Percentiles rank a stretch among this genome's conserved stretches.
phyloP scores from a whole-genome alignment of 768 basidiomycete species.

The Tulasnella sp. region DNA sequence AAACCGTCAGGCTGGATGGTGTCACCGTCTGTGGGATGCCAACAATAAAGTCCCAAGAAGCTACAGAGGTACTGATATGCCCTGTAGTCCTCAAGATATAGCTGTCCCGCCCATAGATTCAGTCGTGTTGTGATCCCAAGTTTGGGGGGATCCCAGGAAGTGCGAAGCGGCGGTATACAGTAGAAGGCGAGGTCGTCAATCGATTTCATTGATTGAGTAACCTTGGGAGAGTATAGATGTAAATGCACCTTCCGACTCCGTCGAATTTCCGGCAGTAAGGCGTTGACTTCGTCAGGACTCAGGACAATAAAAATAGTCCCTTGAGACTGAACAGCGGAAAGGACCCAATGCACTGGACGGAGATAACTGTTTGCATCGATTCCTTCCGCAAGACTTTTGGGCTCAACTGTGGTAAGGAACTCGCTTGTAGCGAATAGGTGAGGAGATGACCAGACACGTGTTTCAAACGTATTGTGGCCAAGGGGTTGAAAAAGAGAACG shows the following conservation, averaged over 20 bases:
- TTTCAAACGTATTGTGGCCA: conserved; percentile 19
- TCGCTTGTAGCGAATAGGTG: neutral
- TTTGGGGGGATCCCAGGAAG: no score
- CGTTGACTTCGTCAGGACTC: conserved; percentile 6
- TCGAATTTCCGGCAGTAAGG: conserved; percentile 8
- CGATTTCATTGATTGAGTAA: neutral
- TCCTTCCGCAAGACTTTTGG: neutral
- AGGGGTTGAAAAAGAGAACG: conserved; percentile 14
- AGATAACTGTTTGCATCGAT: neutral
- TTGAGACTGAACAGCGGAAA: neutral
- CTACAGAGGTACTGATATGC: no score
- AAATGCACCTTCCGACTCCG: neutral
- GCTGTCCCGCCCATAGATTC: no score
- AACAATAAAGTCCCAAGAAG: no score
- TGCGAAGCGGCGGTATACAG: neutral
- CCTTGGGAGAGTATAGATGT: conserved; percentile 6
- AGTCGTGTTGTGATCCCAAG: no score
- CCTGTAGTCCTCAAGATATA: no score
- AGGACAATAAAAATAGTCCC: neutral
- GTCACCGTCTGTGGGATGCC: no score
- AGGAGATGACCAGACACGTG: neutral
- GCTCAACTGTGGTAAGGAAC: neutral
- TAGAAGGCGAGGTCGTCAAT: conserved; percentile 10
- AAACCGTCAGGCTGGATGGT: no score
- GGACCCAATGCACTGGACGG: conserved; percentile 9